Conservation (phyloP, 2,329 filamentous ascomycete genomes). For the Pseudopyrenochaeta lycopersici region DNA sequence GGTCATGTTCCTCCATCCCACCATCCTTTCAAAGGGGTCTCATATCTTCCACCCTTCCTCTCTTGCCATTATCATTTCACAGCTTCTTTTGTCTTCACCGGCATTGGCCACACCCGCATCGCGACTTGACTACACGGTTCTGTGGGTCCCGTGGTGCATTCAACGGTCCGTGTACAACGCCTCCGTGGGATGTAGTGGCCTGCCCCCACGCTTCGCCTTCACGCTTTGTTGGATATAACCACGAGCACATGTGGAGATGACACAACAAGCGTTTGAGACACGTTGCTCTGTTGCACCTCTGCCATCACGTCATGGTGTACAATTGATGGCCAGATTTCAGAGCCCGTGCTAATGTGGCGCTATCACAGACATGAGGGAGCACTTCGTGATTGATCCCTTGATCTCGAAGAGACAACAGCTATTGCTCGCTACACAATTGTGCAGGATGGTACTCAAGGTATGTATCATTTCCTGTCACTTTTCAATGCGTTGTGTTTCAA, state of each 20-base stretch:
- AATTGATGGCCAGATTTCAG: conserved; percentile 14
- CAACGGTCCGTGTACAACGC: conserved; percentile 20
- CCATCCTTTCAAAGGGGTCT: conserved; percentile 7
- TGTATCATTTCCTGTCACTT: conserved; percentile 34
- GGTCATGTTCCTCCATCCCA: conserved; percentile 5
- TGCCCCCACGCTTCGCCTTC: conserved; percentile 35
- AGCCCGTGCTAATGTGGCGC: conserved; percentile 36
- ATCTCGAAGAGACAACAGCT: conserved; percentile 99
- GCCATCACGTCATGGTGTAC: conserved; percentile 7
- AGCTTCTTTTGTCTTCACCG: conserved; percentile 25
- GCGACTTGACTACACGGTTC: conserved; percentile 10
- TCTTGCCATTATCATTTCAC: conserved; percentile 2
- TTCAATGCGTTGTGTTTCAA: conserved; percentile 13
- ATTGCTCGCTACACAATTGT: conserved; percentile 94
- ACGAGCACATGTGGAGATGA: conserved; percentile 17
- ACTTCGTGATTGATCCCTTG: conserved; percentile 97
- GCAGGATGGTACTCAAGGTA: conserved; percentile 80
- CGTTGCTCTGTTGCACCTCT: conserved; percentile 14
- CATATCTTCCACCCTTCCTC: not conserved
- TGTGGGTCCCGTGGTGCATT: conserved; percentile 30
- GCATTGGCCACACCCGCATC: conserved; percentile 15
- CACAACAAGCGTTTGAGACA: conserved; percentile 14
- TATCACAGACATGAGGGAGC: conserved; percentile 84
- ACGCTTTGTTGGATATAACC: conserved; percentile 18
- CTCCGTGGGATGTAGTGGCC: conserved; percentile 26